A percentile compares a stretch with the other conserved stretches of the same genome.
These are phyloP conservation scores for Botrytis fabae DNA, from an alignment of 2,329 filamentous ascomycete species.

Conservation along the genomic window DNA sequence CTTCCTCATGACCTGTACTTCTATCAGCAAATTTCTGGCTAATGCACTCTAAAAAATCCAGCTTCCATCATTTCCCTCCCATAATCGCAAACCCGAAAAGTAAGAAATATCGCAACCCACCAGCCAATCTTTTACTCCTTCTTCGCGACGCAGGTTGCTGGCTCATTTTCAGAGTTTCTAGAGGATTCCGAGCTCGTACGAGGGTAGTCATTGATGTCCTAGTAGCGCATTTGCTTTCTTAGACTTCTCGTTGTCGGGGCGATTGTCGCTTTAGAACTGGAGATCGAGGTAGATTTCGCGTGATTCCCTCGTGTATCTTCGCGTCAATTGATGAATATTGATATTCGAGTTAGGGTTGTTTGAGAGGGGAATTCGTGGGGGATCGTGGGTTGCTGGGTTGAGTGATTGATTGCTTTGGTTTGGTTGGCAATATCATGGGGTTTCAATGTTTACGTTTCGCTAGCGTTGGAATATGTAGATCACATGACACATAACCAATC, in stretches of 20 bases:
- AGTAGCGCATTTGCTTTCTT: constrained; percentile 36
- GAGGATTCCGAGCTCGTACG: constrained; percentile 61
- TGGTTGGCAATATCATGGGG: constrained; percentile 20
- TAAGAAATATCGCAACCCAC: constrained; percentile 47
- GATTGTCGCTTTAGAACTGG: constrained; percentile 15
- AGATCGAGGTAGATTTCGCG: constrained; percentile 23
- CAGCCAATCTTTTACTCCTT: constrained; percentile 62
- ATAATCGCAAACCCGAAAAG: constrained; percentile 20
- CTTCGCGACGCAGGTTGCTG: constrained; percentile 56
- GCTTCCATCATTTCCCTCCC: constrained; percentile 2
- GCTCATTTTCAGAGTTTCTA: constrained; percentile 70
- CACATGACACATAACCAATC: constrained; percentile 21
- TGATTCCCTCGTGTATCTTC: constrained; percentile 26
- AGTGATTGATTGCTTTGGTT: neutral
- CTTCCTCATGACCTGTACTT: constrained; percentile 61
- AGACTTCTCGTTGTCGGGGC: constrained; percentile 23
- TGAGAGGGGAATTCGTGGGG: neutral
- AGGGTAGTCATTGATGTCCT: constrained; percentile 67
- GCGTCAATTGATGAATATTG: constrained; percentile 33
- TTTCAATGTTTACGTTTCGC: constrained; percentile 22
- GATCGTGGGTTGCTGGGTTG: constrained; percentile 8
- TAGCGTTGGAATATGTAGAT: constrained; percentile 2
- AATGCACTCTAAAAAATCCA: constrained; percentile 14
- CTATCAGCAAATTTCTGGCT: constrained; percentile 22
- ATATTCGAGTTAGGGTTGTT: neutral